Evolutionary conservation across 2,329 filamentous ascomycete genomes (phyloP).

Genomic region (Biscogniauxia mediterranea): DNA sequence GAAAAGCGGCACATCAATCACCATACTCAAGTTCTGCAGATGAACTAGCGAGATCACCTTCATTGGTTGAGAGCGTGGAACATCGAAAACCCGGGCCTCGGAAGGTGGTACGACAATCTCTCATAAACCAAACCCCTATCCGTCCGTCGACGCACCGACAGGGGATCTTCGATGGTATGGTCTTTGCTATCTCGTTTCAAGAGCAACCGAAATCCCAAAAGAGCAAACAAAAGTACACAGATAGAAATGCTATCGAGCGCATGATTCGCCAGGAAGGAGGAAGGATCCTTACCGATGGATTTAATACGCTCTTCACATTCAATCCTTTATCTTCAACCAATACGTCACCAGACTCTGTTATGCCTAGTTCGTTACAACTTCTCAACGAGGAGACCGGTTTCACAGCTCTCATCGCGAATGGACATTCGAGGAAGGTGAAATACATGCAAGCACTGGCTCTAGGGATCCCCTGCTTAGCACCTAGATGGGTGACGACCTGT

Average conservation of each 20-base stretch:
- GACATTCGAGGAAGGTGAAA: constrained; percentile 82
- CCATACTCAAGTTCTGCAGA: constrained; percentile 40
- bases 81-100: constrained; percentile 11
- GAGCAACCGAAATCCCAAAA: constrained; percentile 48
- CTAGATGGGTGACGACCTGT: constrained; percentile 77
- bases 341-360: constrained; percentile 19
- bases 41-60: constrained; percentile 44
- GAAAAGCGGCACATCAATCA: constrained; percentile 23
- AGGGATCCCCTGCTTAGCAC: constrained; percentile 80
- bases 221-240: constrained; percentile 47
- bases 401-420: constrained; percentile 80
- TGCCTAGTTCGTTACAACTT: constrained; percentile 47
- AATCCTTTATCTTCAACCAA: constrained; percentile 31
- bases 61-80: constrained; percentile 31
- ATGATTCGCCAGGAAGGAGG: constrained; percentile 73
- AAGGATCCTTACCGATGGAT: constrained; percentile 68
- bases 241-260: constrained; percentile 47
- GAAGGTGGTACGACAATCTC: constrained; percentile 22
- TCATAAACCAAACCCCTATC: constrained; percentile 16
- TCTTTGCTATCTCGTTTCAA: constrained; percentile 79
- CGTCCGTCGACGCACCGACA: constrained; percentile 9
- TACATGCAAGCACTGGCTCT: constrained; percentile 94
- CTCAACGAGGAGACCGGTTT: constrained; percentile 64
- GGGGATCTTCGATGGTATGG: constrained; percentile 73
- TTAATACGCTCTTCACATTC: constrained; percentile 74